A percentile compares a stretch with the other conserved stretches of the same genome.
Conservation (phyloP, 2,329 filamentous ascomycete genomes). For the Cercospora beticola region DNA sequence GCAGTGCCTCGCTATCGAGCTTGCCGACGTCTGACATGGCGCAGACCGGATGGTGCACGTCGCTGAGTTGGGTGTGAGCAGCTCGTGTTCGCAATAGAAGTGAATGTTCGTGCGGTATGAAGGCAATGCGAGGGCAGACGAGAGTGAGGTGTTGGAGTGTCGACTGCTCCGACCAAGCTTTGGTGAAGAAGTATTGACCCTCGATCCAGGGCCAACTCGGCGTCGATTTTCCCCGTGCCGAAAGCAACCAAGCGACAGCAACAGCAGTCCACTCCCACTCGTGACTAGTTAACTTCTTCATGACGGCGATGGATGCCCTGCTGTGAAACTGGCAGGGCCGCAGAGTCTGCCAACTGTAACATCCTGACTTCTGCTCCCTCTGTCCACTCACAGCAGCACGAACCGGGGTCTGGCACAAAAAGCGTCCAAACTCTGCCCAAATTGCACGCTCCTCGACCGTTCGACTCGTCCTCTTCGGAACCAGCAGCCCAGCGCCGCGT, state of each 20-base stretch:
- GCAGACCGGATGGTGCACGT: not conserved
- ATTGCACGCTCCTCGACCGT: not conserved
- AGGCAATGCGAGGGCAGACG: not conserved
- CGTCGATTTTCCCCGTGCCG: not conserved
- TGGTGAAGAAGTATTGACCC: not conserved
- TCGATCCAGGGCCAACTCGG: not conserved
- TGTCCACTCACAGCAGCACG: conserved; percentile 5
- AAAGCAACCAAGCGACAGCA: not conserved
- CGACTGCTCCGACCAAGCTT: not conserved
- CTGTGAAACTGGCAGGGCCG: conserved; percentile 8
- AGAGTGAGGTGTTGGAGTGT: not conserved
- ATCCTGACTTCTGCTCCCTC: not conserved
- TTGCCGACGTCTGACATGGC: conserved; percentile 27
- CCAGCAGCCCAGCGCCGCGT: not conserved
- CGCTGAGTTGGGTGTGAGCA: not conserved
- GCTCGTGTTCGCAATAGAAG: not conserved
- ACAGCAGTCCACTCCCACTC: not conserved
- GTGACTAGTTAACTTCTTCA: not conserved
- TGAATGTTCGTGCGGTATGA: not conserved
- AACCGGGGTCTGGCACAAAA: not conserved
- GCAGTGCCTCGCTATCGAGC: conserved; percentile 43
- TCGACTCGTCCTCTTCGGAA: not conserved
- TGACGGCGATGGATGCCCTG: not conserved
- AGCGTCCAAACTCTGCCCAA: conserved; percentile 7
- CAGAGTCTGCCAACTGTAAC: not conserved